phyloP scores from a whole-genome alignment of 805 yeast genomes.

The Scheffersomyces coipomensis region DNA sequence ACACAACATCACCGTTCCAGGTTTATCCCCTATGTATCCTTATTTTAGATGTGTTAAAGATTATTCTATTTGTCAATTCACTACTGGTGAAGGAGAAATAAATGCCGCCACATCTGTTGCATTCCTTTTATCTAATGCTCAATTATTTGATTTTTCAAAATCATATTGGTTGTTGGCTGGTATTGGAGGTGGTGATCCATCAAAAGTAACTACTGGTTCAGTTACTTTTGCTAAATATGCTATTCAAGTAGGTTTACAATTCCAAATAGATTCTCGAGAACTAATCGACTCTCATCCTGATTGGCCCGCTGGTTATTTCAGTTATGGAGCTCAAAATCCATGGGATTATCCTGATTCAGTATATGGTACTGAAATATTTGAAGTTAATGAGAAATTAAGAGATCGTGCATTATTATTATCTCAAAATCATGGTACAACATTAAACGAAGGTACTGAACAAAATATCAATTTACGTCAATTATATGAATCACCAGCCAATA shows the following conservation, averaged over 20 bases:
- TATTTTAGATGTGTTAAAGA: slow-evolving; percentile 52
- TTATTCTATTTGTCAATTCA: slow-evolving; percentile 53
- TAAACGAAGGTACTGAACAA: slow-evolving; percentile 44
- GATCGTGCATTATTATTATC: slow-evolving; percentile 58
- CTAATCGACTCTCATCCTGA: slow-evolving; percentile 29
- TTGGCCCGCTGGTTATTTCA: slow-evolving; percentile 65
- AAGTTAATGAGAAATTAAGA: slow-evolving; percentile 57
- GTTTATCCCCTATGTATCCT: slow-evolving; percentile 63
- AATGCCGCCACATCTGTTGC: slow-evolving; percentile 62
- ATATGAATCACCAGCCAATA: slow-evolving; percentile 52
- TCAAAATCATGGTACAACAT: slow-evolving; percentile 24
- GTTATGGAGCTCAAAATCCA: slow-evolving; percentile 51
- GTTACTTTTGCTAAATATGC: slow-evolving; percentile 62
- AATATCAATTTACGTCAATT: slow-evolving; percentile 46
- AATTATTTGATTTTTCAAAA: slow-evolving; percentile 46
- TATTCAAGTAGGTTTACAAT: slow-evolving; percentile 59
- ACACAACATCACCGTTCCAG: slow-evolving; percentile 60
- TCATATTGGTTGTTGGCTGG: slow-evolving; percentile 33
- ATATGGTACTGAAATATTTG: slow-evolving; percentile 67
- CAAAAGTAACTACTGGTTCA: slow-evolving; percentile 54
- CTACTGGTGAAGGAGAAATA: slow-evolving; percentile 68
- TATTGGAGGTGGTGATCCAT: slow-evolving; percentile 64
- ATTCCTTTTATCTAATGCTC: slow-evolving; percentile 58
- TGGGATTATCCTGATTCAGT: slow-evolving; percentile 50
- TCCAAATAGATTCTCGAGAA: slow-evolving; percentile 55